Evolutionary conservation across 805 yeast species (phyloP).

Genomic region (Naumovozyma castellii): DNA sequence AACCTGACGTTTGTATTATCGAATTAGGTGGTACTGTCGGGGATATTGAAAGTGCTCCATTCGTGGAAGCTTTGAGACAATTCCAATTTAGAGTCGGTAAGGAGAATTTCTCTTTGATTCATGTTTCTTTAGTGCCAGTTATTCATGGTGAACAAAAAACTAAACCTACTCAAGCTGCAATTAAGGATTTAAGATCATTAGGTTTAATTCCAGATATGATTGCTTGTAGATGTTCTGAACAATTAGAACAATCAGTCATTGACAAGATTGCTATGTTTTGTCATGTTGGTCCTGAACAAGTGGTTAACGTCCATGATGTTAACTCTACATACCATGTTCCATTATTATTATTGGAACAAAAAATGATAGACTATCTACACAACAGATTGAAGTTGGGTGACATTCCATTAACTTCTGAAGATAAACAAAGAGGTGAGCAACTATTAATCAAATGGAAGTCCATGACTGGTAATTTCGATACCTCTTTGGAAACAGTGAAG

Average conservation of each 20-base stretch:
- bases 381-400: constrained; percentile 55
- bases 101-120: constrained; percentile 90
- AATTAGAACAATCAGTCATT: constrained; percentile 73
- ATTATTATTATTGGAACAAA: constrained; percentile 77
- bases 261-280: constrained; percentile 98
- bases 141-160: constrained; percentile 99
- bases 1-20: constrained; percentile 93
- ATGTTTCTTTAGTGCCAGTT: constrained; percentile 94
- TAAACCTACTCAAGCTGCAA: constrained; percentile 98
- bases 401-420: constrained; percentile 39
- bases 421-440: constrained; percentile 53
- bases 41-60: constrained; percentile 97
- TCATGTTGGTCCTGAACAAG: constrained; percentile 98
- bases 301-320: constrained; percentile 92
- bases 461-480: constrained; percentile 72
- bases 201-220: constrained; percentile 95
- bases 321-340: constrained; percentile 98
- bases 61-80: constrained; percentile 97
- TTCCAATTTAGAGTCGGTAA: constrained; percentile 94
- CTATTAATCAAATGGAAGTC: constrained; percentile 71
- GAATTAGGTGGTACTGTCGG: constrained; percentile 99
- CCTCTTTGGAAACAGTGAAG: constrained; percentile 74
- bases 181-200: constrained; percentile 87
- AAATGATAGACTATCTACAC: constrained; percentile 61
- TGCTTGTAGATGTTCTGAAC: constrained; percentile 91